A percentile compares a stretch with the other conserved stretches of the same genome.
phyloP scores from a whole-genome alignment of 2,329 filamentous ascomycete genomes.

The Pseudocercospora ulei region DNA sequence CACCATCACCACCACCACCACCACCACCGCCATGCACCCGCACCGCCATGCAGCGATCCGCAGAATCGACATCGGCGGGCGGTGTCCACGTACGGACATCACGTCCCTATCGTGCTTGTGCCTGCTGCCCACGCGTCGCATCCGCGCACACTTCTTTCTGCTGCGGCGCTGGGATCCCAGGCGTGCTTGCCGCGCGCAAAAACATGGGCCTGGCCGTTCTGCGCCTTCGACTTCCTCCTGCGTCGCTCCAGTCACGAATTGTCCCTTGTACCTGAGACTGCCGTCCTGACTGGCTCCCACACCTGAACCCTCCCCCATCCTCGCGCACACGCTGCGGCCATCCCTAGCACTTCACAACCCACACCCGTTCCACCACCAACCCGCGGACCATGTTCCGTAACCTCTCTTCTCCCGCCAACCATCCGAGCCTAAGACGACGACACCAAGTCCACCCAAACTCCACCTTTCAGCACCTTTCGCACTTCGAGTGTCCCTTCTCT shows the following conservation, averaged over 20 bases:
- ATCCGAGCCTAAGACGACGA: constrained; percentile 18
- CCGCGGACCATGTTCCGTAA: constrained; percentile 22
- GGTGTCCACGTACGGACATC: too few species aligned
- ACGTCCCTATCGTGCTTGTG: too few species aligned
- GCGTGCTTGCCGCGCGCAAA: too few species aligned
- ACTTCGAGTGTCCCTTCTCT: constrained; percentile 14
- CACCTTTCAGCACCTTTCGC: constrained; percentile 11
- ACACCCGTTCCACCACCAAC: constrained; percentile 10
- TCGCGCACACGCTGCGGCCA: constrained; percentile 14
- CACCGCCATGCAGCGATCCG: too few species aligned
- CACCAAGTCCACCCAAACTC: constrained; percentile 10
- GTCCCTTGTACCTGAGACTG: constrained; percentile 5
- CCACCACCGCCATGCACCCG: too few species aligned
- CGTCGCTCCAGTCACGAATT: background rate
- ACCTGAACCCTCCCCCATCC: constrained; percentile 9
- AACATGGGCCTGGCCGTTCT: too few species aligned
- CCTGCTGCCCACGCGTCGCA: too few species aligned
- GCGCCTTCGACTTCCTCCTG: too few species aligned
- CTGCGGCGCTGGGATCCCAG: too few species aligned
- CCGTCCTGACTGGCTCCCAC: constrained; percentile 6
- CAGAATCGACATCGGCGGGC: too few species aligned
- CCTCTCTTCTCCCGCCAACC: constrained; percentile 15
- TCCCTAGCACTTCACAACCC: constrained; percentile 17
- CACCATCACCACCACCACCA: too few species aligned
- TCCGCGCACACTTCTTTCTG: too few species aligned